Evolutionary conservation across 345 rosid genomes (phyloP), one percentile per base, ranked within the genome.

Genomic region (Eutrema japonicum): DNA sequence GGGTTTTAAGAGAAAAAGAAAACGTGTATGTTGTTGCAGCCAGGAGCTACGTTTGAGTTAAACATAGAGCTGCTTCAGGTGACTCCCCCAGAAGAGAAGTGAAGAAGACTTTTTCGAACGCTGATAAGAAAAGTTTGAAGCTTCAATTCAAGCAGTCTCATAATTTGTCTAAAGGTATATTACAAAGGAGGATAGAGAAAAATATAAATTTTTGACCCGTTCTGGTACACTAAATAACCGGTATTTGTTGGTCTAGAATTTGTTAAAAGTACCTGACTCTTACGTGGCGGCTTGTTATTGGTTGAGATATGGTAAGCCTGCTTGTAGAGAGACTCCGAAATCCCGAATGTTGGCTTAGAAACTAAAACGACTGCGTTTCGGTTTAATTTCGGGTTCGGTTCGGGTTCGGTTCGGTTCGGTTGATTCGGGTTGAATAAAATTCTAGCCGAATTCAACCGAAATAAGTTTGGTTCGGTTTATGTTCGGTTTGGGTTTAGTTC

Each of bases 11-110:
- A 75, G 67, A 38, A 8, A 71, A 29, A 13, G 53, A 5, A 49
- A n/a, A 32, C n/a, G 10, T 78, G 29, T 56, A 2, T 52, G 16
- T 54, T 22, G 56, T 53, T 77, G 91, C 92, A 93, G 98, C 92
- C 94, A 10, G 94, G 89, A 50, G 83, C 83, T 11, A 77, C 90
- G 40, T 91, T 93, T 73, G 96, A 86, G 68, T 78, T 93, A 60
- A 88, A 91, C 55, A 85, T 91, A 6, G 96, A 93, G 88, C 97
- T 93, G 80, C 78, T 93, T 83, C 78, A 82, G 83, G 85, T 86
- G 68, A 78, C 48, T 59, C 77, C 77, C 3, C 74, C 92, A 0
- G 81, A 80, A 66, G 83, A 75, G 42, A 82, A 80, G 75, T 83
- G 78, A 63, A 74, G 14, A 50, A 42, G 37, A 67, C 13, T 35